Percentiles rank a stretch among this genome's conserved stretches.
Evolutionary conservation across 441 rosid species (phyloP).

Genomic region (Corymbia citriodora): DNA sequence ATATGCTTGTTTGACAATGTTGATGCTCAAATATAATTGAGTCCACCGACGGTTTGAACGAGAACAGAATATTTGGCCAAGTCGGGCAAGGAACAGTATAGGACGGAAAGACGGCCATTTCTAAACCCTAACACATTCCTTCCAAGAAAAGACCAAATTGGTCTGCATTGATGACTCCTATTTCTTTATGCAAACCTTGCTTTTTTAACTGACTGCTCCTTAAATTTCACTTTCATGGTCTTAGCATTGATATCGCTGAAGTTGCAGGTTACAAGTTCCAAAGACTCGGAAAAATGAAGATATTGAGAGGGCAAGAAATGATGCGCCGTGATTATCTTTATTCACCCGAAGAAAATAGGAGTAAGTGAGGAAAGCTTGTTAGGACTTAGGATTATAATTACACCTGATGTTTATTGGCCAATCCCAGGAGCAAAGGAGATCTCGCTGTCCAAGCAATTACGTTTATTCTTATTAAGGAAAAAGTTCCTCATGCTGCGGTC

Average conservation of each 20-base stretch:
- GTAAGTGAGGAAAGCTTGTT: neutral
- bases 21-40: too few relatives aligned
- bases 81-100: neutral
- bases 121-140: too few relatives aligned
- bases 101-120: too few relatives aligned
- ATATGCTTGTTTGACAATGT: too few relatives aligned
- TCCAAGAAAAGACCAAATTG: neutral
- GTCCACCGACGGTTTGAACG: too few relatives aligned
- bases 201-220: too few relatives aligned
- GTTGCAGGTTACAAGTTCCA: too few relatives aligned
- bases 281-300: too few relatives aligned
- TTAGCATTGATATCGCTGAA: too few relatives aligned
- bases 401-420: neutral
- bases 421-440: neutral
- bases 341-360: neutral
- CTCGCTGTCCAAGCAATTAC: neutral
- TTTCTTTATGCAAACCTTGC: neutral
- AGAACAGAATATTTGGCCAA: too few relatives aligned
- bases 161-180: neutral
- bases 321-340: neutral
- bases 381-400: accelerated
- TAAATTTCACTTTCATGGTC: too few relatives aligned
- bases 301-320: neutral
- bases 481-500: neutral
- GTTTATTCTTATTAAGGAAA: neutral